These are phyloP conservation scores for Podospora bellae-mahoneyi DNA, from an alignment of 495 filamentous ascomycete genomes.

Conservation along the genomic window DNA sequence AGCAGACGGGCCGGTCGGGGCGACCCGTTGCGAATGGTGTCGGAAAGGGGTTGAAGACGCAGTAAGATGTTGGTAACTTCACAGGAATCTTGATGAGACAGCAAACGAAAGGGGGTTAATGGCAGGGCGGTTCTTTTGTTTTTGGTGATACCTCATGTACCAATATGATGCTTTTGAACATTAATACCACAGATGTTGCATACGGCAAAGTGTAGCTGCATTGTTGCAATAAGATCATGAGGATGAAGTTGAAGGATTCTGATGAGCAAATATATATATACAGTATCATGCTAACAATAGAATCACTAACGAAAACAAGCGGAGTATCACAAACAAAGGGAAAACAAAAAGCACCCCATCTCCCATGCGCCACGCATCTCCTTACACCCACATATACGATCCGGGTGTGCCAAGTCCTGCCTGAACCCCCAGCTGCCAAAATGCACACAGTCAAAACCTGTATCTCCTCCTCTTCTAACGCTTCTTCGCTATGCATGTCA, in stretches of 20 bases:
- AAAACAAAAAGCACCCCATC: neutral
- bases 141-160: neutral
- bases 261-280: neutral
- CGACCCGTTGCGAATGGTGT: conserved; percentile 13
- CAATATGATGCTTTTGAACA: neutral
- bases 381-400: too few species aligned
- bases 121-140: neutral
- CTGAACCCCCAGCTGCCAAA: neutral
- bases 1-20: conserved; percentile 17
- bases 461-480: neutral
- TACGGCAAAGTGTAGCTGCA: too few species aligned
- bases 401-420: neutral
- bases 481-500: conserved; percentile 2
- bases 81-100: too few species aligned
- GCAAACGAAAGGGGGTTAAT: too few species aligned
- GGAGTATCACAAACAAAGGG: neutral
- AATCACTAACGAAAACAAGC: neutral
- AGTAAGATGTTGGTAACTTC: conserved; percentile 10
- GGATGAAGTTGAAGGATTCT: too few species aligned
- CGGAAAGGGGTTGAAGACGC: conserved; percentile 25
- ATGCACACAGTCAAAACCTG: neutral
- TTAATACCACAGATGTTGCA: neutral
- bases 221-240: neutral
- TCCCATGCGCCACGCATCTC: too few species aligned
- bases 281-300: neutral